Percentiles rank a stretch among this genome's conserved stretches.
These are phyloP conservation scores for Eremothecium cymbalariae DNA, from an alignment of 1,139 yeast genomes.

Conservation along the genomic window DNA sequence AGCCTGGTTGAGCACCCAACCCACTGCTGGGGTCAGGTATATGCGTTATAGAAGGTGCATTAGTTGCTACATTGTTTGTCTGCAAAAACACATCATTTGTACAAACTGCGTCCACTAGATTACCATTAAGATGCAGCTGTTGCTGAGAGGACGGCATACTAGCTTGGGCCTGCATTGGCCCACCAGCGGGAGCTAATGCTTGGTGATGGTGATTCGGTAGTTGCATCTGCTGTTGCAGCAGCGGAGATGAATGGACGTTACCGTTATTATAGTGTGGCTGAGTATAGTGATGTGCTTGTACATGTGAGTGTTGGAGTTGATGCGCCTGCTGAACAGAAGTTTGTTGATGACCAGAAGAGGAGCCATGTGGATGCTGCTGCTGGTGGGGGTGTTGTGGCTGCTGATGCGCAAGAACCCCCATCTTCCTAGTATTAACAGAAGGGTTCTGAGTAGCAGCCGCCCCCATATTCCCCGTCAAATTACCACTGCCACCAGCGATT, in stretches of 20 bases:
- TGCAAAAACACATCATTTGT: conserved; percentile 79
- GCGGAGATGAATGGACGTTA: conserved; percentile 8
- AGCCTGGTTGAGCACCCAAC: neutral
- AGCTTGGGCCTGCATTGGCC: conserved; percentile 7
- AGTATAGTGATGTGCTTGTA: conserved; percentile 15
- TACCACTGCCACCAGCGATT: conserved; percentile 1
- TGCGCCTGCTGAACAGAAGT: conserved; percentile 3
- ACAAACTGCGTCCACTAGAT: conserved; percentile 62
- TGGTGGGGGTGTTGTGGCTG: conserved; percentile 8
- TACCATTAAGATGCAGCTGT: conserved; percentile 25
- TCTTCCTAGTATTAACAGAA: neutral
- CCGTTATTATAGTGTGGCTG: conserved; percentile 14
- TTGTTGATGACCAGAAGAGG: conserved; percentile 3
- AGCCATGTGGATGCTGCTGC: neutral
- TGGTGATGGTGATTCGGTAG: conserved; percentile 10
- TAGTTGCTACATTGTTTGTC: conserved; percentile 8
- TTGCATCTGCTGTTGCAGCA: conserved; percentile 7
- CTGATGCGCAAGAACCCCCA: conserved; percentile 4
- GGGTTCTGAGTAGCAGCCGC: conserved; percentile 10
- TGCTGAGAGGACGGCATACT: conserved; percentile 32
- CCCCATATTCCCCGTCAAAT: conserved; percentile 13
- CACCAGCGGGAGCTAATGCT: conserved; percentile 15
- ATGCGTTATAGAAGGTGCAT: neutral
- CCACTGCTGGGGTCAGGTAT: neutral
- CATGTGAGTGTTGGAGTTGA: conserved; percentile 7